phyloP scores from a whole-genome alignment of 352 stramenopile species.

The Globisporangium okanoganense region DNA sequence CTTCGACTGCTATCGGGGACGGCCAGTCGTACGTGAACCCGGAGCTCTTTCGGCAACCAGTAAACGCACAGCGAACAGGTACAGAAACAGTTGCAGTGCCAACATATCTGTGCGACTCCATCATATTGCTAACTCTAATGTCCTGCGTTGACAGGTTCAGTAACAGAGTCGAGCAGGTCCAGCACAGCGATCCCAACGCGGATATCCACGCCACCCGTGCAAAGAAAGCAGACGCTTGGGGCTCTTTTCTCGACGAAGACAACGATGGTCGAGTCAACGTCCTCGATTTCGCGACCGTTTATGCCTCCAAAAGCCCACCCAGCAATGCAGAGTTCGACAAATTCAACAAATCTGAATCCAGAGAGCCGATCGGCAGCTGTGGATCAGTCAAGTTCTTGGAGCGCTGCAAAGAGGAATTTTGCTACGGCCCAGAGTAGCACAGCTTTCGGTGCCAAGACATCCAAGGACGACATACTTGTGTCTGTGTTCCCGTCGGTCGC shows the following conservation, averaged over 20 bases:
- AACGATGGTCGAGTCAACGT: constrained; percentile 58
- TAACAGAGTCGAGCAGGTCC: neutral
- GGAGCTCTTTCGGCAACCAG: constrained; percentile 38
- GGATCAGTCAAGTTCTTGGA: constrained; percentile 25
- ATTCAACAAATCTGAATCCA: neutral
- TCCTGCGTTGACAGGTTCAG: neutral
- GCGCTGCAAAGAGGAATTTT: constrained; percentile 32
- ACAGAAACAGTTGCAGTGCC: neutral
- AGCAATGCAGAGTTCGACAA: neutral
- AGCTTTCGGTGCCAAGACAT: neutral
- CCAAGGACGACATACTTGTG: constrained; percentile 22
- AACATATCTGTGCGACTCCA: neutral
- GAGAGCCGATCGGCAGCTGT: neutral
- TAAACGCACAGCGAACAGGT: constrained; percentile 19
- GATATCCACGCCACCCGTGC: neutral
- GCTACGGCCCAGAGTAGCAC: neutral
- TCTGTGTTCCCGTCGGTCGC: constrained; percentile 47
- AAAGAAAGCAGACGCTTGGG: constrained; percentile 43
- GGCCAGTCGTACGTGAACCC: constrained; percentile 82
- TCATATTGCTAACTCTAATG: neutral
- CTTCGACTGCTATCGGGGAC: constrained; percentile 52
- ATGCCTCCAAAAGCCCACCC: constrained; percentile 26
- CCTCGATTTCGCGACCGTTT: constrained; percentile 67
- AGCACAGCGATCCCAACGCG: neutral
- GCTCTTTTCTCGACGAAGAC: constrained; percentile 54